Base-by-base conservation (phyloP, 495 filamentous ascomycete genomes). In the Annulohypoxylon stygium region DNA sequence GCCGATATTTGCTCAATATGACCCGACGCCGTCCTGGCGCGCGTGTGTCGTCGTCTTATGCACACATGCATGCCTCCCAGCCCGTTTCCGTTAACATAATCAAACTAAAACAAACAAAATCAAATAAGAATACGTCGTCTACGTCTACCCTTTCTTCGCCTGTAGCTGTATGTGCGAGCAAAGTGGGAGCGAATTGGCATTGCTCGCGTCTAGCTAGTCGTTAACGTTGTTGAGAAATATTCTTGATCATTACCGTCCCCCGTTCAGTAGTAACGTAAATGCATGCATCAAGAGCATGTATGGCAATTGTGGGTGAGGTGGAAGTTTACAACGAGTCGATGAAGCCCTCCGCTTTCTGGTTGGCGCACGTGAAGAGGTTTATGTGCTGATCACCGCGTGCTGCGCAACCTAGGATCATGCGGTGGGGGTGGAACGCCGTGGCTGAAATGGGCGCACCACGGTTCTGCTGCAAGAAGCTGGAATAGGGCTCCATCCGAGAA, bases 361-460 rank as follows among this genome's bases (percentile, higher is more conserved):
- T 78, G 30, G 86, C 81, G 71, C 90, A 93, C 16, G 85, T 84
- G 73, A 91, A 94, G 5, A 95, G 81, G 78, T 92, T 94, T 69
- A 95, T 86, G 72, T 93, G 88, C 58, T 90, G 87, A 71, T 93
- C 91, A 8, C 90, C 88, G 8, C 90, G 82, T 9, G 91, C 93
- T 0, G 93, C 91, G 67, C 90, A 94, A 18, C 93, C 96, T 58
- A 99, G 84, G 80, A 98, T 88, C 84, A 97, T 96, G 16, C 93
- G 90, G 77, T 99, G 96, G 3, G 96, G 96, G 81, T 99, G 96
- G 85, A 98, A 99, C 0, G 94, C 91, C 3, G 95, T 95, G 47
- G 91, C 83, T n/a, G 93, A 87, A 58, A 98, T 97, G 1, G 97
- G 91, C 0, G 91, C 86, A 41, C 89, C 88, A 57, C 91, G 90